Percentiles rank a stretch among this genome's conserved stretches.
phyloP scores from a whole-genome alignment of 2,329 filamentous ascomycete genomes.

The Colletotrichum truncatum region DNA sequence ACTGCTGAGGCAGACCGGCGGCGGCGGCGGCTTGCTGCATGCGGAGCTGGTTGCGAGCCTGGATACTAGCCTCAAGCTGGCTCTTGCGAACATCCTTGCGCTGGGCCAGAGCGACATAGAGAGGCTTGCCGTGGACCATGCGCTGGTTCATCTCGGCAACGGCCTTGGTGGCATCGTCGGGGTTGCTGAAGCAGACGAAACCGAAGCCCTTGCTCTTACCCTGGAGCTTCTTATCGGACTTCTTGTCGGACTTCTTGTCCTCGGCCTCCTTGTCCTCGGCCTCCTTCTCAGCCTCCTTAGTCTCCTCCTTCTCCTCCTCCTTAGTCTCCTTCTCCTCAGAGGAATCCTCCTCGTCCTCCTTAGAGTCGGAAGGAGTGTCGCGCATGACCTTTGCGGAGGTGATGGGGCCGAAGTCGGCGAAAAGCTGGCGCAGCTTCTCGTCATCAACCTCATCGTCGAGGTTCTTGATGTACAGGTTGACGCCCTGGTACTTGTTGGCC shows the following conservation, averaged over 20 bases:
- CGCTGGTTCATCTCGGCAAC: conserved; percentile 99
- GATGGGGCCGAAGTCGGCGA: conserved; percentile 90
- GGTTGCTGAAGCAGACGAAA: conserved; percentile 99
- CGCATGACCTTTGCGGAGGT: conserved; percentile 99
- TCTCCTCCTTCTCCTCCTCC: conserved; percentile 51
- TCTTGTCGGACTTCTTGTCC: conserved; percentile 70
- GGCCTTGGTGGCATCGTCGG: conserved; percentile 98
- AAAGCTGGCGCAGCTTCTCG: conserved; percentile 95
- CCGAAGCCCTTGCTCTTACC: conserved; percentile 99
- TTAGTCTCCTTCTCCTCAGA: conserved; percentile 61
- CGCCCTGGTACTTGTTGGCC: conserved; percentile 98
- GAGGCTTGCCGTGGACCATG: conserved; percentile 95
- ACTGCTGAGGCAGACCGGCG: conserved; percentile 87
- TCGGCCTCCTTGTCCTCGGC: conserved; percentile 61
- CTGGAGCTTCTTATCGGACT: conserved; percentile 69
- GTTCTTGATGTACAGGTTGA: conserved; percentile 99
- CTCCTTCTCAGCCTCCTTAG: conserved; percentile 50
- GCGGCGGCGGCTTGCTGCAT: conserved; percentile 97
- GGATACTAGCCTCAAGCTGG: conserved; percentile 98
- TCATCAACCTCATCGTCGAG: conserved; percentile 96
- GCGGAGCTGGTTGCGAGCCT: conserved; percentile 97
- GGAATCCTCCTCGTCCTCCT: conserved; percentile 64
- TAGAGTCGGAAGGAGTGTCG: conserved; percentile 70
- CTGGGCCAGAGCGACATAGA: conserved; percentile 97
- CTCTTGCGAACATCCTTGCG: conserved; percentile 99